These are phyloP conservation scores for Eugenia klotzschiana DNA, from an alignment of 441 rosid species.

Conservation along the genomic window DNA sequence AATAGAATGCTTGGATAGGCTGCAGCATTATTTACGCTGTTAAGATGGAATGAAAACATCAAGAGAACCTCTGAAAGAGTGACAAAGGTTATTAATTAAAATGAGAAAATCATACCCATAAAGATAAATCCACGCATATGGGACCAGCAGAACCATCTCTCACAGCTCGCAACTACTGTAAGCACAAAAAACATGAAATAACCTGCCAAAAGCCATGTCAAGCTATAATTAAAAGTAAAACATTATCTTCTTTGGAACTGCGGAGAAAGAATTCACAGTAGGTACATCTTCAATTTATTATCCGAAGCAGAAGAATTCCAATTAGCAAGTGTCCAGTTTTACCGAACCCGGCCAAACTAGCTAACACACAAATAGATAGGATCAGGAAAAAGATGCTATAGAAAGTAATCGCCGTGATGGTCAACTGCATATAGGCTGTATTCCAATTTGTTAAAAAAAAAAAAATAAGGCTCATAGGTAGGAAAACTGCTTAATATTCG, in stretches of 20 bases:
- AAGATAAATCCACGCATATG: conserved; percentile 55
- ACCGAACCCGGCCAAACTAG: not conserved
- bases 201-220: conserved; percentile 29
- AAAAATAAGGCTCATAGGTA: not conserved
- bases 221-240: not conserved
- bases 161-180: conserved; percentile 43
- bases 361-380: not conserved
- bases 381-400: not conserved
- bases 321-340: not conserved
- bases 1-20: conserved; percentile 43
- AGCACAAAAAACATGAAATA: conserved; percentile 41
- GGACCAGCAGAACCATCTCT: conserved; percentile 67
- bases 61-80: not conserved
- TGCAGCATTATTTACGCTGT: conserved; percentile 16
- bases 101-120: conserved; percentile 27
- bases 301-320: not conserved
- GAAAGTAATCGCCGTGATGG: not conserved
- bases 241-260: not conserved
- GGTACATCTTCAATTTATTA: not conserved
- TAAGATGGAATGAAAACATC: not conserved
- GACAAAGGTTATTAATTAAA: not conserved
- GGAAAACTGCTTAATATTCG: not conserved
- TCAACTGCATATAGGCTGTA: not conserved
- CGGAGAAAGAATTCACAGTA: not conserved
- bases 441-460: not conserved